These are phyloP conservation scores for Candida sphagnicola DNA, from an alignment of 805 yeast species.

Conservation along the genomic window DNA sequence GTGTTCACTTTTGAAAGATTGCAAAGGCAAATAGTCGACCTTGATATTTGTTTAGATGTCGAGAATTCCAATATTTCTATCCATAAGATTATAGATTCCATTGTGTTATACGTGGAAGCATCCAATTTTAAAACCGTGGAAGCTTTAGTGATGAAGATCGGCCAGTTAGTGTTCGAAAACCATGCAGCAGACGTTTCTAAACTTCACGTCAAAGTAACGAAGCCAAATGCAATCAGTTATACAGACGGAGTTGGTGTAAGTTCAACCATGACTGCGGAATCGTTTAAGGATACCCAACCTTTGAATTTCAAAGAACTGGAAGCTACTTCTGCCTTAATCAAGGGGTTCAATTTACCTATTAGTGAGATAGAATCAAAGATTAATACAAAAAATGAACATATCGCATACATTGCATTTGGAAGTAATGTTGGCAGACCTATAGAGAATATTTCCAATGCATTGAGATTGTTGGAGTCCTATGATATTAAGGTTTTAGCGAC, in stretches of 20 bases:
- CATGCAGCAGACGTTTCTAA: conserved; percentile 28
- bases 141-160: conserved; percentile 75
- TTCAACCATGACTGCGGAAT: conserved; percentile 45
- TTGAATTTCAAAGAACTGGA: conserved; percentile 11
- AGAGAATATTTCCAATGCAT: conserved; percentile 54
- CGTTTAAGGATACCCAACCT: conserved; percentile 28
- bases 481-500: conserved; percentile 50
- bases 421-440: conserved; percentile 77
- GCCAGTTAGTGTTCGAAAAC: conserved; percentile 49
- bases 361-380: conserved; percentile 6
- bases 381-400: conserved; percentile 29
- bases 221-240: conserved; percentile 83
- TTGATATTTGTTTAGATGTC: conserved; percentile 39
- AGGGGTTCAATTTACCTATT: conserved; percentile 32
- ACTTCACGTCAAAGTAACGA: conserved; percentile 62
- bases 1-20: conserved; percentile 88
- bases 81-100: conserved; percentile 41
- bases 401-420: conserved; percentile 82
- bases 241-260: conserved; percentile 91
- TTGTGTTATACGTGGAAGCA: conserved; percentile 62
- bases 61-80: conserved; percentile 33
- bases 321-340: conserved; percentile 7
- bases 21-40: conserved; percentile 74
- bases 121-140: conserved; percentile 90
- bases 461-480: conserved; percentile 40